Evolutionary conservation across 192 early-diverging fungal species (phyloP).

Genomic region (Mortierella alpina): DNA sequence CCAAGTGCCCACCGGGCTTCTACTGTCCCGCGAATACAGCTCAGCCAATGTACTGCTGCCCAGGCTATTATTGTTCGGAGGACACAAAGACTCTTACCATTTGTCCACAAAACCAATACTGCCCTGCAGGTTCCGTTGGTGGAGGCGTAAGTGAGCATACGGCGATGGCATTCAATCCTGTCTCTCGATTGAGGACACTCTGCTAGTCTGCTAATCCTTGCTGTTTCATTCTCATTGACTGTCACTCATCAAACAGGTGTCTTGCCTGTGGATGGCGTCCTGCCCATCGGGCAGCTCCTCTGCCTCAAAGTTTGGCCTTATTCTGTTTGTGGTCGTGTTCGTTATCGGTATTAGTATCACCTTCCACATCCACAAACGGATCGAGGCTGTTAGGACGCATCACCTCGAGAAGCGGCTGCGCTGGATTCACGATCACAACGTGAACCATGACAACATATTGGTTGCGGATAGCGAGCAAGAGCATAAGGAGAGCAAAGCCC

Average conservation of each 20-base stretch:
- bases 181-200: too few relatives aligned
- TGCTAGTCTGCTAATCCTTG: neutral
- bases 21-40: slow-evolving; percentile 62
- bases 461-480: slow-evolving; percentile 7
- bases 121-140: slow-evolving; percentile 59
- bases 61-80: slow-evolving; percentile 66
- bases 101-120: slow-evolving; percentile 66
- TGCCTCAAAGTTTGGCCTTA: slow-evolving; percentile 41
- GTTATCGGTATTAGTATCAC: slow-evolving; percentile 31
- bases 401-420: slow-evolving; percentile 43
- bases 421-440: slow-evolving; percentile 48
- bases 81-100: slow-evolving; percentile 52
- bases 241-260: slow-evolving; percentile 2
- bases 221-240: neutral
- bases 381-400: slow-evolving; percentile 31
- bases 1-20: slow-evolving; percentile 56
- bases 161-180: neutral
- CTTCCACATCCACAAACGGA: slow-evolving; percentile 35
- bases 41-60: slow-evolving; percentile 70
- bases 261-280: slow-evolving; percentile 28
- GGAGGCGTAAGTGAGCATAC: slow-evolving; percentile 20
- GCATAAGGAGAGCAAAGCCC: neutral
- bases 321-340: slow-evolving; percentile 28
- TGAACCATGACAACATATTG: slow-evolving; percentile 20
- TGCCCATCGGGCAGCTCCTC: slow-evolving; percentile 47